Evolutionary conservation across 352 stramenopile species (phyloP), one percentile per base, ranked within the genome.

Genomic region (Plasmopara muralis): DNA sequence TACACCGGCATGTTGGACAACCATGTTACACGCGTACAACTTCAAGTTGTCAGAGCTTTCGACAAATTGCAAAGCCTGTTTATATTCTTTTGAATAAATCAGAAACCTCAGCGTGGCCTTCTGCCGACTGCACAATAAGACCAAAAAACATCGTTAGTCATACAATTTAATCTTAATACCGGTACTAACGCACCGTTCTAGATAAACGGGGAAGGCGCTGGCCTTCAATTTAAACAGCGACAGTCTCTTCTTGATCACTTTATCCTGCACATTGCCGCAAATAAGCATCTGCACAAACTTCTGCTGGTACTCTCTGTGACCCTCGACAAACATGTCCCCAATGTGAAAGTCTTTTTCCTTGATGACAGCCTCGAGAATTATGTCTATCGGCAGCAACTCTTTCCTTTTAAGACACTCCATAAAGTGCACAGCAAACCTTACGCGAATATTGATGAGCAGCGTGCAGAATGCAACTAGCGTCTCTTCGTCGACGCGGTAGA

Each of bases 171-270:
- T 40, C 18, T 16, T n/a, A 25, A 25, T 25, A 25, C 20, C 20
- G 3, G 3, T n/a, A 25, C 20, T 15, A 38, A 0, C 45, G 28
- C 50, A 83, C 74, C 72, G 55, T 47, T 78, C 65, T 9, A 74
- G 52, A 56, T 77, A 89, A 33, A 60, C 58, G 7, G 81, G 81
- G 55, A 92, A 89, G 9, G 59, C 66, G 18, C 64, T 68, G 6
- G 70, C 56, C 15, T 74, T 50, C 9, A 92, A 28, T 30, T 77
- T 71, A 57, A 89, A 88, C 9, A 69, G 63, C 35, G 57, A 62
- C 12, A 92, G 56, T 14, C 78, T 65, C 56, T 86, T 87, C 55
- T 85, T 85, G 58, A 89, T 74, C 35, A 85, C 45, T 60, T 89
- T 88, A 60, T 89, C 75, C 9, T 66, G 47, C 7, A 73, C 48